Percentiles rank a stretch among this genome's conserved stretches.
These are phyloP conservation scores for Magnusiomyces clavatus DNA, from an alignment of 1,139 yeast genomes.

Conservation along the genomic window DNA sequence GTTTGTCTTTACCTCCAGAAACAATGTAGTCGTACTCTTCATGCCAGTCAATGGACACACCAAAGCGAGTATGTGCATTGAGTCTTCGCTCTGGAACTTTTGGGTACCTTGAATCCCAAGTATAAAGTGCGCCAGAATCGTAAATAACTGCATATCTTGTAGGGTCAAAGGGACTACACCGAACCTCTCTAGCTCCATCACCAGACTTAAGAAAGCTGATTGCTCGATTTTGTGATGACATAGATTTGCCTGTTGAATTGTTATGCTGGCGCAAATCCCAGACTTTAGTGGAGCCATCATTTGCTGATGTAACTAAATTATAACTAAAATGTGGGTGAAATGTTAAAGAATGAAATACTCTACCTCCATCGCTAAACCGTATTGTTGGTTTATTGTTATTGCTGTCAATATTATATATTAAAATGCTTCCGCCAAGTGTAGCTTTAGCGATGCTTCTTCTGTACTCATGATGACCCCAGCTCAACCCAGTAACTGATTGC, in stretches of 20 bases:
- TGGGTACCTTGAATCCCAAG: constrained; percentile 68
- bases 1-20: constrained; percentile 90
- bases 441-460: constrained; percentile 26
- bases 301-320: constrained; percentile 73
- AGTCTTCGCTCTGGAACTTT: constrained; percentile 51
- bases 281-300: constrained; percentile 78
- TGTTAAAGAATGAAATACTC: constrained; percentile 76
- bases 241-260: too few relatives aligned
- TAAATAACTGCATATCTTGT: constrained; percentile 62
- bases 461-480: constrained; percentile 30
- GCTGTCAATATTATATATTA: constrained; percentile 39
- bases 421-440: constrained; percentile 31
- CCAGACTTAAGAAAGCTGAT: constrained; percentile 41
- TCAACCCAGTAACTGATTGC: constrained; percentile 30
- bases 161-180: constrained; percentile 35
- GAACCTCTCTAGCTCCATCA: constrained; percentile 37
- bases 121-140: constrained; percentile 81
- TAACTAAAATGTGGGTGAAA: constrained; percentile 53
- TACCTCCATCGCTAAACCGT: constrained; percentile 54
- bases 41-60: constrained; percentile 81
- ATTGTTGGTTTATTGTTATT: constrained; percentile 34
- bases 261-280: constrained; percentile 68
- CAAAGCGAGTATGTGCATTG: constrained; percentile 90
- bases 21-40: constrained; percentile 74
- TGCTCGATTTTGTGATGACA: constrained; percentile 29